Conservation (phyloP, 768 basidiomycete species). For the Crepidotus variabilis region DNA sequence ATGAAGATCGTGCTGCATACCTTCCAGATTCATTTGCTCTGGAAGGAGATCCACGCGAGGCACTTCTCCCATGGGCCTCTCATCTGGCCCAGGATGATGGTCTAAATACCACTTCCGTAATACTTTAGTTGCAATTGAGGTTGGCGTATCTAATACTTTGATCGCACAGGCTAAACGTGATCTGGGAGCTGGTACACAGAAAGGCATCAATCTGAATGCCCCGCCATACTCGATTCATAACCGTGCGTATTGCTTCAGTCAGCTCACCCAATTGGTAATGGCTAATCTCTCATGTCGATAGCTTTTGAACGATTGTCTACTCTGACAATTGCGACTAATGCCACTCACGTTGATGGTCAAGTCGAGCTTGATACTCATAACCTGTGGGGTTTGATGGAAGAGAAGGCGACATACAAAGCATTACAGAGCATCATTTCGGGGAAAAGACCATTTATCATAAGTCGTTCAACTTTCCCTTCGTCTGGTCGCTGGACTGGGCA, state of each 20-base stretch:
- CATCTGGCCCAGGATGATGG: no score
- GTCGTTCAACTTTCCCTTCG: constrained; percentile 66
- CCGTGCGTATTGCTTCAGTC: constrained; percentile 32
- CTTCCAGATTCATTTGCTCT: no score
- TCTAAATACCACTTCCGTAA: no score
- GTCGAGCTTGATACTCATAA: constrained; percentile 69
- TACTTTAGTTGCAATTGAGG: no score
- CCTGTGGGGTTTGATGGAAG: constrained; percentile 70
- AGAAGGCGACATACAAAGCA: constrained; percentile 59
- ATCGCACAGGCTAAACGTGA: constrained; percentile 30
- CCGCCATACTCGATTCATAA: constrained; percentile 76
- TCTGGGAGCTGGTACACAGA: constrained; percentile 45
- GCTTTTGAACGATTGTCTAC: constrained; percentile 47
- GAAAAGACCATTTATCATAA: constrained; percentile 68
- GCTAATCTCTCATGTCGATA: constrained; percentile 16
- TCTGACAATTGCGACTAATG: constrained; percentile 67
- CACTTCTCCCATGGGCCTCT: no score
- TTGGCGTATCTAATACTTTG: no score
- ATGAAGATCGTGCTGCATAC: no score
- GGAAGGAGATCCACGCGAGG: no score
- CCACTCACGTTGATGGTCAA: constrained; percentile 60
- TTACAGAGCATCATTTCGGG: constrained; percentile 49
- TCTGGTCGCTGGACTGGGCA: constrained; percentile 70
- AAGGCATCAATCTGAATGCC: constrained; percentile 44
- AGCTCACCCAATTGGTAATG: not conserved